Conservation (phyloP, 106 monocot species). For the Acanthochlamys bracteata region DNA sequence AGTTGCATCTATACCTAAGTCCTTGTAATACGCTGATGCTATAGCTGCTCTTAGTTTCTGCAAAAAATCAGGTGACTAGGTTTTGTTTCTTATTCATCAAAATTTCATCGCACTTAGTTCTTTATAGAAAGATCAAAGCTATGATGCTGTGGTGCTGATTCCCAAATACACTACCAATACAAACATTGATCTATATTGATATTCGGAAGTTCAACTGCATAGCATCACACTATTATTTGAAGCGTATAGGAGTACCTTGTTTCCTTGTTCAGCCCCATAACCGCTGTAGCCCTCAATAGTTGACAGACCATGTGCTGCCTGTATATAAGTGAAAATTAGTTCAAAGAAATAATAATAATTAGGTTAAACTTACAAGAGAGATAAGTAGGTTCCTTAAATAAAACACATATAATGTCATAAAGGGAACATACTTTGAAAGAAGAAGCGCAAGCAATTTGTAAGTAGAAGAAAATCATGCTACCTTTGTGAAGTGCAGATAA, state of each 20-base stretch:
- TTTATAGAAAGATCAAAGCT: no score
- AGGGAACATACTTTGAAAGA: no score
- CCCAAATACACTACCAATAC: no score
- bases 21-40: slow-evolving; percentile 63
- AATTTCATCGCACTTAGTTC: no score
- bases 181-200: neutral
- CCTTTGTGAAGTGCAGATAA: no score
- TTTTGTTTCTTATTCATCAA: no score
- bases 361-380: neutral
- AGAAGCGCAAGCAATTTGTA: no score
- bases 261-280: slow-evolving; percentile 94
- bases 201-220: no score
- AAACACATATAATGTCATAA: no score
- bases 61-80: slow-evolving; percentile 10
- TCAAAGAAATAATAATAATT: neutral
- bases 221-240: no score
- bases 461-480: no score
- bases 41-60: slow-evolving; percentile 80
- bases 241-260: slow-evolving; percentile 80
- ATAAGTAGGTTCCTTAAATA: neutral
- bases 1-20: slow-evolving; percentile 68
- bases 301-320: slow-evolving; percentile 66
- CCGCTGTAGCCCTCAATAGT: slow-evolving; percentile 94
- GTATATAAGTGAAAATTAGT: slow-evolving; percentile 7
- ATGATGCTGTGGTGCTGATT: no score